Base-by-base conservation (phyloP, 345 rosid genomes). In the Syzygium jambos region DNA sequence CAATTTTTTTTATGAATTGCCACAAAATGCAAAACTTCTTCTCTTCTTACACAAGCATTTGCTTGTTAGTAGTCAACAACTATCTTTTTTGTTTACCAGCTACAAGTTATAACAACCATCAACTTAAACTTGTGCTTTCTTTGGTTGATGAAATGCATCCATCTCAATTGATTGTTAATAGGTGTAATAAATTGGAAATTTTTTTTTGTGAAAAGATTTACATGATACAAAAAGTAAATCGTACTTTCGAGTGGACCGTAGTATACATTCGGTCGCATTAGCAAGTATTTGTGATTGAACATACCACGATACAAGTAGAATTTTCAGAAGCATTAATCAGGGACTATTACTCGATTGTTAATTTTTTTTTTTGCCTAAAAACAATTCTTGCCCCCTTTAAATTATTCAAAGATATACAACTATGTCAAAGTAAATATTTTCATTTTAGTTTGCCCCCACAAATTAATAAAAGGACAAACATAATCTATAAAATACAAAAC, bases 191-290 rank as follows among this genome's bases (percentile, higher is more conserved):
- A 61, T 61, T 2, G 14, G 9, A 61, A 61, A 61, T 0, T n/a
- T 61, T n/a, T 61, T 6, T 5, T n/a, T 13, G 34, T 14, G 1
- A 13, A 25, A 12, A 61, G 34, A 59, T 59, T 59, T 25, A 59
- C 65, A 2, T 4, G 15, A 11, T 11, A 14, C 16, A 59, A 59
- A 59, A 3, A 0, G 30, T 59, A 27, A 59, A 11, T 59, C 27
- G 65, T 3, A 0, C 11, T 59, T 59, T 59, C 0, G 11, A 59
- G 7, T 27, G 16, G 7, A 11, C 27, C 15, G 30, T 0, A 59
- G 27, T 59, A 25, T 5, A 59, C 30, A 59, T 59, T 57, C 1
- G 7, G 16, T 25, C 1, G 0, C 0, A 0, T 11, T 27, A 27
- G 27, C 7, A 11, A 25, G 65, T 27, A 27, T 27, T 25, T 25